Conservation (phyloP, 1,284 basidiomycete species). For the Phlebopus sp. region DNA sequence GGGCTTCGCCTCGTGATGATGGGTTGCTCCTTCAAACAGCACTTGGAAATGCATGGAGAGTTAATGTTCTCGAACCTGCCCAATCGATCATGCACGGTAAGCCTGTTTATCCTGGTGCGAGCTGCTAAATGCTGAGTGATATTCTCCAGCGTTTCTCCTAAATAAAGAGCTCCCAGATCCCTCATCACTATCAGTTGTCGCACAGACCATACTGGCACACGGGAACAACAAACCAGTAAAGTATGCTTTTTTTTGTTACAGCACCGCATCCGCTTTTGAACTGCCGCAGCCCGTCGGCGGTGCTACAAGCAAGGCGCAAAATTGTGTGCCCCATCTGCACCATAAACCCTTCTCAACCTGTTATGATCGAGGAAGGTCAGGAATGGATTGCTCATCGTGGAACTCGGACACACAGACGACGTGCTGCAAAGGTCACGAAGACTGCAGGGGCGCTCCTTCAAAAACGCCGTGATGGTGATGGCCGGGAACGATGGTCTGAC, state of each 20-base stretch:
- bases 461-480: neutral
- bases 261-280: slow-evolving; percentile 3
- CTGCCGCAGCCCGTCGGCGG: slow-evolving; percentile 41
- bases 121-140: slow-evolving; percentile 3
- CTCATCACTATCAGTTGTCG: slow-evolving; percentile 51
- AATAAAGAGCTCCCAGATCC: slow-evolving; percentile 57
- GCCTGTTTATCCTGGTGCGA: slow-evolving; percentile 8
- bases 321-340: slow-evolving; percentile 73
- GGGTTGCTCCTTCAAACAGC: slow-evolving; percentile 37
- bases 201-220: slow-evolving; percentile 48
- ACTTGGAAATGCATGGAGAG: slow-evolving; percentile 57
- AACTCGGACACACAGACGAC: slow-evolving; percentile 56
- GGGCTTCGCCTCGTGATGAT: slow-evolving; percentile 1
- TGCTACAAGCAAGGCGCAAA: slow-evolving; percentile 58
- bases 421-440: slow-evolving; percentile 17
- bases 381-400: slow-evolving; percentile 66
- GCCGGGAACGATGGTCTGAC: slow-evolving; percentile 4
- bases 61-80: slow-evolving; percentile 52
- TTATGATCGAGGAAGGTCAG: slow-evolving; percentile 70
- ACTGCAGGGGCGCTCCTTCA: slow-evolving; percentile 1
- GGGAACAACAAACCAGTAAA: slow-evolving; percentile 44
- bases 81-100: slow-evolving; percentile 49
- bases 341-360: slow-evolving; percentile 54
- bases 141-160: slow-evolving; percentile 58
- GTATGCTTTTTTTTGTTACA: slow-evolving; percentile 37